phyloP scores from a whole-genome alignment of 2,329 filamentous ascomycete species.

The Didymellaceae sp. region DNA sequence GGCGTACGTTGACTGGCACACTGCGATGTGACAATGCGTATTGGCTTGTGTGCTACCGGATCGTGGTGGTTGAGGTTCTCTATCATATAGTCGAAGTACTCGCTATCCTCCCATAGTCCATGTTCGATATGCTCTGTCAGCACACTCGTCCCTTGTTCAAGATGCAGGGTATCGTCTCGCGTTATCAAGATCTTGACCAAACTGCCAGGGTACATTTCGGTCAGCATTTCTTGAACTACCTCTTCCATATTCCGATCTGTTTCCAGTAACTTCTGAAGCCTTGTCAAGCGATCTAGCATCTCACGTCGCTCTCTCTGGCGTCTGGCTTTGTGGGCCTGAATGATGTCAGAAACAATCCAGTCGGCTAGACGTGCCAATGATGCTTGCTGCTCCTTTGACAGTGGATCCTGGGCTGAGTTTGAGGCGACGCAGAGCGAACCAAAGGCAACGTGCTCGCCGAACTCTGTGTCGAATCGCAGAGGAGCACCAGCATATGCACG shows the following conservation, averaged over 20 bases:
- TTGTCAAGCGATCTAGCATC: constrained; percentile 48
- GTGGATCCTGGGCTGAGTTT: constrained; percentile 38
- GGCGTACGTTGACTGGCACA: constrained; percentile 44
- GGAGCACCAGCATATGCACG: constrained; percentile 52
- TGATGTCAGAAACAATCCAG: constrained; percentile 52
- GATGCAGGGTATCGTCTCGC: constrained; percentile 28
- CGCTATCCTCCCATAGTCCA: constrained; percentile 55
- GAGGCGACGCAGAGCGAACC: constrained; percentile 56
- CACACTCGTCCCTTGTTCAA: constrained; percentile 39
- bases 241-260: constrained; percentile 31
- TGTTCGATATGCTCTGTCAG: constrained; percentile 41
- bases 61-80: constrained; percentile 43
- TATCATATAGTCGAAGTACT: constrained; percentile 51
- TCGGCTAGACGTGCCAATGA: constrained; percentile 48
- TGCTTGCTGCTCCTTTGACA: constrained; percentile 43
- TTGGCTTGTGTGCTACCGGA: constrained; percentile 33
- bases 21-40: constrained; percentile 50
- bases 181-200: constrained; percentile 35
- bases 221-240: constrained; percentile 39
- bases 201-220: constrained; percentile 45
- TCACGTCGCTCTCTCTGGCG: constrained; percentile 51
- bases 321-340: constrained; percentile 46
- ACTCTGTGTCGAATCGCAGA: constrained; percentile 50
- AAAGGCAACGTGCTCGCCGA: constrained; percentile 50
- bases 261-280: constrained; percentile 28